These are phyloP conservation scores for Pluteus cervinus DNA, from an alignment of 768 basidiomycete genomes.

Conservation along the genomic window DNA sequence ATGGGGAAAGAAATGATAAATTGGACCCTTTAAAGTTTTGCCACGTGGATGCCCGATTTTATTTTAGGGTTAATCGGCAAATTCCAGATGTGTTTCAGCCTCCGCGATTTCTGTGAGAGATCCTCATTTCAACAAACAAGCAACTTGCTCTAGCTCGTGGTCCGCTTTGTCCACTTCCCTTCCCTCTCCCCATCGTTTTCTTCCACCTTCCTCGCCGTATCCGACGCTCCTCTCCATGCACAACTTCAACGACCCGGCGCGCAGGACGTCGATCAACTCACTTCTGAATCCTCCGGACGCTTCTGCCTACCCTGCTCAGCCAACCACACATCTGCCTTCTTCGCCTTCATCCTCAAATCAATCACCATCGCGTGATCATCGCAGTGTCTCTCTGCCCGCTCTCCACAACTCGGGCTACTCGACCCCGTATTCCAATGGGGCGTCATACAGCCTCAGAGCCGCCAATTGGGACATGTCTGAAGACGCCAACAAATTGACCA, in stretches of 20 bases:
- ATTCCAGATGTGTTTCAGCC: slow-evolving; percentile 1
- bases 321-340: slow-evolving; percentile 2
- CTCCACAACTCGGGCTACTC: neutral
- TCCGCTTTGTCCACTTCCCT: too few species aligned
- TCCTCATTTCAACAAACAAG: too few species aligned
- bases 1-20: too few species aligned
- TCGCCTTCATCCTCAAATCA: neutral
- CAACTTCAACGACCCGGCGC: slow-evolving; percentile 28
- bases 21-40: too few species aligned
- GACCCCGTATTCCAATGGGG: slow-evolving; percentile 14
- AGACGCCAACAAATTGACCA: slow-evolving; percentile 28
- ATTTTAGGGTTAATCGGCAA: too few species aligned
- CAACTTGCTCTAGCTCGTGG: too few species aligned
- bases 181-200: too few species aligned
- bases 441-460: slow-evolving; percentile 51
- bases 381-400: neutral
- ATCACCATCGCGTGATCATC: neutral
- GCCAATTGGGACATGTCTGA: slow-evolving; percentile 44
- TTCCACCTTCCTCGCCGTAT: too few species aligned
- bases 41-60: too few species aligned
- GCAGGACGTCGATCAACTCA: slow-evolving; percentile 35
- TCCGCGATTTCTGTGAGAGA: too few species aligned
- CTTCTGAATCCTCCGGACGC: slow-evolving; percentile 35
- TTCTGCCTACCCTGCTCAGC: slow-evolving; percentile 17
- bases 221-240: slow-evolving; percentile 22